These are phyloP conservation scores for Ballota nigra DNA, from an alignment of 257 asterid genomes.

Conservation along the genomic window DNA sequence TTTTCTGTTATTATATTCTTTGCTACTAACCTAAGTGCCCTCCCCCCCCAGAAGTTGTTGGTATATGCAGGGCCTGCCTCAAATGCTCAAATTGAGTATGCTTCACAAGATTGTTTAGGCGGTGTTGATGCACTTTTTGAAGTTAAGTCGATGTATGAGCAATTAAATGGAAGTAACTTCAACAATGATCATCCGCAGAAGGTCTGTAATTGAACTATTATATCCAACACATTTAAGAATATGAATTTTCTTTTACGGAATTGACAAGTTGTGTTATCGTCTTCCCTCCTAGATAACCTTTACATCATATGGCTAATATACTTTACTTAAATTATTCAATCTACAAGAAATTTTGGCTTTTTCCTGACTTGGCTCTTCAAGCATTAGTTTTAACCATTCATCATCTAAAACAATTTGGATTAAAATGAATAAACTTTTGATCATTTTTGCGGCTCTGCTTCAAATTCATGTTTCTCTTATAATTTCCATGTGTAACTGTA, in stretches of 20 bases:
- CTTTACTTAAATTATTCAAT: slow-evolving; percentile 11
- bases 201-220: slow-evolving; percentile 37
- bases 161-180: slow-evolving; percentile 38
- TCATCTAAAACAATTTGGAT: slow-evolving; percentile 88
- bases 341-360: slow-evolving; percentile 62
- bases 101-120: slow-evolving; percentile 49
- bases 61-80: slow-evolving; percentile 93
- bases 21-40: slow-evolving; percentile 11
- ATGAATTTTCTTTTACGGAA: neutral
- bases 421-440: slow-evolving; percentile 47
- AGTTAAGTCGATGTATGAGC: slow-evolving; percentile 60
- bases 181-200: slow-evolving; percentile 32
- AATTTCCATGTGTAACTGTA: slow-evolving; percentile 20
- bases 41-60: slow-evolving; percentile 54
- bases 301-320: slow-evolving; percentile 16
- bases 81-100: slow-evolving; percentile 73
- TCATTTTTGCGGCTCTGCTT: slow-evolving; percentile 5
- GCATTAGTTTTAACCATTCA: slow-evolving; percentile 64
- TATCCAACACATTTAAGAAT: neutral
- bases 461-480: neutral
- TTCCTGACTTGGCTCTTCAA: slow-evolving; percentile 78
- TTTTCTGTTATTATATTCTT: neutral
- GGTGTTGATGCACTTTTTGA: slow-evolving; percentile 68
- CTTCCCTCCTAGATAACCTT: neutral
- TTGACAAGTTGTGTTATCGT: neutral